Percentiles rank a stretch among this genome's conserved stretches.
These are phyloP conservation scores for Entomortierella beljakovae DNA, from an alignment of 192 early-diverging fungal species.

Conservation along the genomic window DNA sequence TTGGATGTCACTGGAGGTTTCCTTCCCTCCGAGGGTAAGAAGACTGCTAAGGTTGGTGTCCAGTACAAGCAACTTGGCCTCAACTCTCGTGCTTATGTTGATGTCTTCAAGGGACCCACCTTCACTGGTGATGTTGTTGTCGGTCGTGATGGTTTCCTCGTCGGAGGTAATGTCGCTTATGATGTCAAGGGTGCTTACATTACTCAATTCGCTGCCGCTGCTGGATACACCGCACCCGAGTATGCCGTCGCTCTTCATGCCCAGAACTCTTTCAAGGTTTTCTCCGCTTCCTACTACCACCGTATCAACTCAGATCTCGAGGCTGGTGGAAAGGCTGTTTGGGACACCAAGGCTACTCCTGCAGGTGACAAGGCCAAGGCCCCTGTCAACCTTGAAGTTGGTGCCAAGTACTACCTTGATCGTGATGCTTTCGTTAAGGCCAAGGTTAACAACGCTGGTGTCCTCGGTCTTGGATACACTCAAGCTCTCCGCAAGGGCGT, in stretches of 20 bases:
- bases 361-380: slow-evolving; percentile 66
- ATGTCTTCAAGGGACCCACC: slow-evolving; percentile 95
- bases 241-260: slow-evolving; percentile 92
- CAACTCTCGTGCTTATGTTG: slow-evolving; percentile 88
- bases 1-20: slow-evolving; percentile 88
- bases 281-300: slow-evolving; percentile 97
- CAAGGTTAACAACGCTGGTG: slow-evolving; percentile 86
- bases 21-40: slow-evolving; percentile 85
- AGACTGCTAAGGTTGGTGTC: slow-evolving; percentile 83
- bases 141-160: slow-evolving; percentile 88
- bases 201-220: slow-evolving; percentile 88
- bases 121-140: slow-evolving; percentile 90
- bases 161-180: slow-evolving; percentile 95
- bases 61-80: slow-evolving; percentile 97
- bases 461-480: slow-evolving; percentile 93
- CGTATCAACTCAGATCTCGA: slow-evolving; percentile 91
- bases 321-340: slow-evolving; percentile 94
- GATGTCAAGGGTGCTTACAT: slow-evolving; percentile 88
- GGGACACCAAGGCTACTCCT: slow-evolving; percentile 75
- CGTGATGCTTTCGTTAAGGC: slow-evolving; percentile 90
- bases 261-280: slow-evolving; percentile 89
- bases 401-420: slow-evolving; percentile 95
- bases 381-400: slow-evolving; percentile 87
- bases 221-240: slow-evolving; percentile 89
- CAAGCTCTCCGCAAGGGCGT: slow-evolving; percentile 93